Base-by-base conservation (phyloP, 2,329 filamentous ascomycete species). In the Magnaporthiopsis incrustans region DNA sequence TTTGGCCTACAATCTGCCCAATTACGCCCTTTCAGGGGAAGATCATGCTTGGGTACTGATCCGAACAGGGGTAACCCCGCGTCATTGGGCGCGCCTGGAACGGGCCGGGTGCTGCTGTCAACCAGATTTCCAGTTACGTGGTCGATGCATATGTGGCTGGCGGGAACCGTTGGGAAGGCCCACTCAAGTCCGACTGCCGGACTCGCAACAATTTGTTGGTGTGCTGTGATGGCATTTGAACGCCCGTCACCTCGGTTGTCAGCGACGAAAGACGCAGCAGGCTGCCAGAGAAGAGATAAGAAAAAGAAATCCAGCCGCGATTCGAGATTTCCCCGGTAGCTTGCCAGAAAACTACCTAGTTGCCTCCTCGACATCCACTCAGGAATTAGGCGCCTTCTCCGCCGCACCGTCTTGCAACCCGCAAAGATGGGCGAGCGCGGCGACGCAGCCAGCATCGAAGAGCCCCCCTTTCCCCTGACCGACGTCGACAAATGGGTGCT, bases 401-500 rank as follows among this genome's bases (percentile, higher is more conserved):
- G n/a, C 59, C 26, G 30, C n/a, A 3, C 32, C n/a, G 12, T 10
- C 25, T 15, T 61, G 22, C 25, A n/a, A 61, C 4, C 11, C 35
- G 25, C 22, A 25, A 63, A 22, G 11, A 82, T 82, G 81, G 77
- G 77, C 26, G 35, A 38, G 1, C 35, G 12, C 12, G 35, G 35
- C 35, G 74, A 81, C 64, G 65, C 71, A 53, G 62, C 69, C 26
- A 68, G 65, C 3, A 30, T 59, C 25, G 76, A 76, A 62, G 79
- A 84, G 56, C 67, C 78, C 8, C 81, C 84, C 1, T 88, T 88
- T 67, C 82, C 83, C n/a, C 73, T 88, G 66, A 87, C 84, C 0
- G 83, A 83, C 2, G 75, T 79, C 57, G 85, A 88, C 72, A 82
- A 75, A 72, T 82, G 79, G 80, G 77, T 87, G 50, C 75, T 88